Percentiles rank a stretch among this genome's conserved stretches.
Conservation (phyloP, 768 basidiomycete species). For the Porphyrellus cyaneotinctus region DNA sequence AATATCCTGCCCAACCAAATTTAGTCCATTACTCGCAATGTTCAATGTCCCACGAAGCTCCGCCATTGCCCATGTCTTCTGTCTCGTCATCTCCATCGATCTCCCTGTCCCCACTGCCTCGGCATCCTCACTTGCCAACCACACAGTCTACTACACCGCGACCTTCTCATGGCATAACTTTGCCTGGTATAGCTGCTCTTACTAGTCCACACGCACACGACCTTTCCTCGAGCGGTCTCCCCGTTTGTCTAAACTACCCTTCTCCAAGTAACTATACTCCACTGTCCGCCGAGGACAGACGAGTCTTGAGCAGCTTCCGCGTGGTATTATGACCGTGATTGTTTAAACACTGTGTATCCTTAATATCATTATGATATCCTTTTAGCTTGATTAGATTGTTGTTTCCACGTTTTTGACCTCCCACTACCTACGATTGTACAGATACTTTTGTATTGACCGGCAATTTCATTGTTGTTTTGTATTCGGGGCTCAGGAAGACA, state of each 20-base stretch:
- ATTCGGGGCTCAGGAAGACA: too few relatives aligned
- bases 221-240: conserved; percentile 1
- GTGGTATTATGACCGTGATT: conserved; percentile 40
- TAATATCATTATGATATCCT: conserved; percentile 1
- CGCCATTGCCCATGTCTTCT: conserved; percentile 12
- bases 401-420: not conserved
- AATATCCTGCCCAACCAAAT: conserved; percentile 7
- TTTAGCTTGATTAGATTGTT: not conserved
- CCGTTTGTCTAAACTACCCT: conserved; percentile 22
- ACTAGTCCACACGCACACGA: conserved; percentile 5
- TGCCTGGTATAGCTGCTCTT: conserved; percentile 25
- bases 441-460: not conserved
- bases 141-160: conserved; percentile 2
- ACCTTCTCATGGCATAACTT: conserved; percentile 7
- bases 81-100: conserved; percentile 14
- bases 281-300: conserved; percentile 54
- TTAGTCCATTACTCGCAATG: conserved; percentile 9
- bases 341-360: not conserved
- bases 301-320: conserved; percentile 54
- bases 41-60: conserved; percentile 10
- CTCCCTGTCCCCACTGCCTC: conserved; percentile 11
- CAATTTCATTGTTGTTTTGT: not conserved
- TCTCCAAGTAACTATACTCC: conserved; percentile 33
- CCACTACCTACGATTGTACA: too few relatives aligned
- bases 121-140: conserved; percentile 3